Conservation (phyloP, 345 rosid genomes). For the Eucalyptus sp. region DNA sequence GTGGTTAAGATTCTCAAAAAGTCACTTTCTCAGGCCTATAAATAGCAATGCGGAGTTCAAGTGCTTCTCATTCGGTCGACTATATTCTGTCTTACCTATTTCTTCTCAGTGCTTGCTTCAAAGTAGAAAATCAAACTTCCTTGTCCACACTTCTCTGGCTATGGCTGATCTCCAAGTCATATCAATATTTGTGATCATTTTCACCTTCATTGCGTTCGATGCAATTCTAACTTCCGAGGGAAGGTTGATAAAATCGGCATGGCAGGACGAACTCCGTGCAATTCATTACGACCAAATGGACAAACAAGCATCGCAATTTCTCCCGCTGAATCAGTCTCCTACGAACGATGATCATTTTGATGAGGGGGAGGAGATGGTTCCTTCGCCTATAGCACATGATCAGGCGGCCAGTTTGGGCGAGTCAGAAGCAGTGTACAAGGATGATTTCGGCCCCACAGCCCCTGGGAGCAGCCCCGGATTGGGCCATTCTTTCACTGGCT, state of each 20-base stretch:
- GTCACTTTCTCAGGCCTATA: neutral
- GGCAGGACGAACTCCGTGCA: neutral
- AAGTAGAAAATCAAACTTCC: too few species aligned
- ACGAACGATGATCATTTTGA: neutral
- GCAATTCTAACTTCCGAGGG: neutral
- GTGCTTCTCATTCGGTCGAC: neutral
- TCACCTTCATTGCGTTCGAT: slow-evolving; percentile 5
- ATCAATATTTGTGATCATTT: neutral
- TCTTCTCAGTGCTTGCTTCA: neutral
- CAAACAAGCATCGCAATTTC: neutral
- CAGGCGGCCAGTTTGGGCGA: too few species aligned
- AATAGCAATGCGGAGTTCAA: neutral
- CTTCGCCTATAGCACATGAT: neutral
- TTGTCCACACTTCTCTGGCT: neutral
- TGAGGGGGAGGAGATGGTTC: neutral
- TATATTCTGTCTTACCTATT: neutral
- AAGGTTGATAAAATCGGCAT: too few species aligned
- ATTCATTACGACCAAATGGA: neutral
- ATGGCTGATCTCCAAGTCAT: slow-evolving; percentile 9
- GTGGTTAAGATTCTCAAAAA: neutral
- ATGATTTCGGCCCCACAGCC: too few species aligned
- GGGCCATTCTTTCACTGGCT: too few species aligned
- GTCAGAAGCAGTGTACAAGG: too few species aligned
- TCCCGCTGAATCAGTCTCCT: neutral
- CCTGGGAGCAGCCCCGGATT: too few species aligned